Conservation (phyloP, 1,139 yeast species). For the Martiniozyma asiatica region DNA sequence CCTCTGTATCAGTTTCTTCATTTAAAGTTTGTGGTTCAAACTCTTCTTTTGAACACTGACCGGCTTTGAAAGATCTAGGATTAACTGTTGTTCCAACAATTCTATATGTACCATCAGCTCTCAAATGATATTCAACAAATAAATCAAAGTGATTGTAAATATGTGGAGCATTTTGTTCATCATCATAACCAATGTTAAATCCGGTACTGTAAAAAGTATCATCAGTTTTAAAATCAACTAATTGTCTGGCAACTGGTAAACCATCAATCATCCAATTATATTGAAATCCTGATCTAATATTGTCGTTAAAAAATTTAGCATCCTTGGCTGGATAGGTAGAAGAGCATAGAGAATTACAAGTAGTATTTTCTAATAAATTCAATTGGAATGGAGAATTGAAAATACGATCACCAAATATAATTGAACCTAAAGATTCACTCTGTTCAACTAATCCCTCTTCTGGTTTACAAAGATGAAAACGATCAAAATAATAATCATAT, state of each 20-base stretch:
- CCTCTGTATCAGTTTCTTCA: constrained; percentile 29
- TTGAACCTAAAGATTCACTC: constrained; percentile 84
- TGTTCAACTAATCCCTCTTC: constrained; percentile 57
- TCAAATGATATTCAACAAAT: constrained; percentile 67
- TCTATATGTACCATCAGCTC: constrained; percentile 58
- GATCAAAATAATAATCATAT: constrained; percentile 76
- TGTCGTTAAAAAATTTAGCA: constrained; percentile 60
- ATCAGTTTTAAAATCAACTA: constrained; percentile 45
- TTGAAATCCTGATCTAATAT: constrained; percentile 70
- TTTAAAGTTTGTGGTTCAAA: constrained; percentile 31
- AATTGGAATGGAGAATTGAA: constrained; percentile 84
- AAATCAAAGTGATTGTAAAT: constrained; percentile 76
- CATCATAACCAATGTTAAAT: constrained; percentile 61
- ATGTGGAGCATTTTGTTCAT: constrained; percentile 33
- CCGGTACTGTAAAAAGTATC: constrained; percentile 66
- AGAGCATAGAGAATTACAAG: constrained; percentile 57
- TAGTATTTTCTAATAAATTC: constrained; percentile 59
- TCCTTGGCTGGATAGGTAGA: constrained; percentile 50
- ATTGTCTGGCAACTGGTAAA: constrained; percentile 69
- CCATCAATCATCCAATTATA: constrained; percentile 95
- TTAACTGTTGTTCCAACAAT: constrained; percentile 83
- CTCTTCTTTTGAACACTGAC: constrained; percentile 25
- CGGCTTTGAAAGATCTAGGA: constrained; percentile 48
- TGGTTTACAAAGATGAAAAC: constrained; percentile 78
- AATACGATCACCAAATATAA: constrained; percentile 90